Evolutionary conservation across 1,284 basidiomycete species (phyloP).

Genomic region (Ustilago tritici): DNA sequence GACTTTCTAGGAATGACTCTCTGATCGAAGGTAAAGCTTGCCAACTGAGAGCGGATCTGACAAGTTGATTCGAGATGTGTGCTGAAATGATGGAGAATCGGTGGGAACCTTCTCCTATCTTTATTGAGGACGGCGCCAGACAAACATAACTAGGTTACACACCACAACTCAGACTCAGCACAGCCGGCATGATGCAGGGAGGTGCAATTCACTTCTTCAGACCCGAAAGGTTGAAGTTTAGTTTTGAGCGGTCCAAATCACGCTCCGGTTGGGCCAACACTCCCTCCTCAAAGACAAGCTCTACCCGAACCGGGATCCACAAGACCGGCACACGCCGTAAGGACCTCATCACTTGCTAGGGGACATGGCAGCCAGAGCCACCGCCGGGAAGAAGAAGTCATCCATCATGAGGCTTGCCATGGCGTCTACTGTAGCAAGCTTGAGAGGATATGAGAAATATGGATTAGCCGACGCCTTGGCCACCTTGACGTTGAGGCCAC

Average conservation of each 20-base stretch:
- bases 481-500: conserved; percentile 2
- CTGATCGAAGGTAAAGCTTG: not conserved
- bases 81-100: conserved; percentile 6
- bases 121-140: not conserved
- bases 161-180: not conserved
- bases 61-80: not conserved
- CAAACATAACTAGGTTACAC: not conserved
- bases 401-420: not conserved
- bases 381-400: not conserved
- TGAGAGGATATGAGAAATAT: not conserved
- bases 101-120: not conserved
- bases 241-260: conserved; percentile 18
- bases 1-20: not conserved
- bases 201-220: not conserved
- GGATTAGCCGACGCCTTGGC: conserved; percentile 35
- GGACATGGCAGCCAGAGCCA: not conserved
- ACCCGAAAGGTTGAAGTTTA: not conserved
- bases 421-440: too few species aligned
- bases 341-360: not conserved
- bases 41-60: not conserved
- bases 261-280: conserved; percentile 25
- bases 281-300: not conserved
- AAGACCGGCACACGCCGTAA: not conserved
- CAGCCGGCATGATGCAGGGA: not conserved
- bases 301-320: not conserved